Evolutionary conservation across 2,329 filamentous ascomycete genomes (phyloP), one percentile per base, ranked within the genome.

Genomic region (Xylariaceae sp.): DNA sequence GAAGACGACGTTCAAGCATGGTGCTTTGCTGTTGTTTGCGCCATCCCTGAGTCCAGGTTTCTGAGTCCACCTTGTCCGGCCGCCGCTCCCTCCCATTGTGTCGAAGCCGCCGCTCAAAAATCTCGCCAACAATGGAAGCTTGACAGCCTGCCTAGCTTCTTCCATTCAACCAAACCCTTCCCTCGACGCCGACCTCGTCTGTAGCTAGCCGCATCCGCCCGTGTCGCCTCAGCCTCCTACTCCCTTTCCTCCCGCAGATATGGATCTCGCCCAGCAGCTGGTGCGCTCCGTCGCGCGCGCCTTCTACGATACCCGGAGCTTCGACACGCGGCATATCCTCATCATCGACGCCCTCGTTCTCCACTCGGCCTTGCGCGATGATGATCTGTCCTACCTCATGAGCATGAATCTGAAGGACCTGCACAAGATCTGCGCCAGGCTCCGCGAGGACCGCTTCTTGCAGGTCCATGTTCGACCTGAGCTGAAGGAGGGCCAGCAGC

Each of bases 401-500:
- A 81, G 81, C 42, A 88, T 93, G 63, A 90, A 94, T 56, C 80
- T 80, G 25, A 96, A 98, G 57, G 85, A 93, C 51, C 72, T 96
- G 27, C 87, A 92, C 56, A 93, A 90, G 58, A 75, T 94, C 19
- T 90, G 86, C 57, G 88, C 83, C 39, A 83, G 79, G 50, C 72
- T 98, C 33, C 78, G 79, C 47, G 88, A 94, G 56, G 87, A 93
- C 53, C 82, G 90, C 34, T 78, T 98, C 51, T 67, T 96, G 38
- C 75, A 79, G 47, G 79, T 90, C 75, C 90, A 79, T 57, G 78
- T 80, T 19, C 80, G 87, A 40, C 75, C 80, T 31, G 88, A 94
- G 56, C 66, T 83, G 35, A 80, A 81, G 45, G 83, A 89, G 53
- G 86, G 85, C 32, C 84, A 88, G 39, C 81, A 83, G 37, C 80